Conservation (phyloP, 352 stramenopile species). For the Globisporangium canariense region DNA sequence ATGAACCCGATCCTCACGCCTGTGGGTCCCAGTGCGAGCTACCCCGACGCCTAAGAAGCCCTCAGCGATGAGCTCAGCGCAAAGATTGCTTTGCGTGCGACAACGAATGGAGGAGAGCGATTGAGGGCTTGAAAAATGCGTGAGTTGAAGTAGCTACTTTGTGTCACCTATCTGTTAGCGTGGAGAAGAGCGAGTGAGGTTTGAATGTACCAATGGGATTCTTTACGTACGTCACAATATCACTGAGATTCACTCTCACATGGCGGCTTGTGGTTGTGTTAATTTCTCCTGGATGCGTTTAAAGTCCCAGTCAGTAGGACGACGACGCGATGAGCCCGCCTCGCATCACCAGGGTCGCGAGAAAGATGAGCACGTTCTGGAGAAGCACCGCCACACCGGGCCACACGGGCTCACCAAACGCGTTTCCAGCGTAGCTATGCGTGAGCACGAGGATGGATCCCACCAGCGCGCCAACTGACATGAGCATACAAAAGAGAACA, state of each 20-base stretch:
- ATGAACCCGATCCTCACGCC: slow-evolving; percentile 9
- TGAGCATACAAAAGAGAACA: slow-evolving; percentile 47
- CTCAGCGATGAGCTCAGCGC: background rate
- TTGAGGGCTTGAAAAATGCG: no score
- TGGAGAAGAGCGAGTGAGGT: background rate
- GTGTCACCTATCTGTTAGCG: background rate
- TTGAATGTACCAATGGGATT: background rate
- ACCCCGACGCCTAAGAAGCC: slow-evolving; percentile 1
- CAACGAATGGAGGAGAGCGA: no score
- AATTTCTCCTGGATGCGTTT: no score
- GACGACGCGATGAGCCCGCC: slow-evolving; percentile 36
- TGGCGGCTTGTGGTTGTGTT: background rate
- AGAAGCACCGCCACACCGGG: slow-evolving; percentile 55
- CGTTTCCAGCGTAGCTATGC: slow-evolving; percentile 55
- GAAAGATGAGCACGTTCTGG: slow-evolving; percentile 58
- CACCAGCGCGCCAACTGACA: slow-evolving; percentile 37
- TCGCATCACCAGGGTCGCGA: slow-evolving; percentile 59
- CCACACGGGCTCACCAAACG: slow-evolving; percentile 52
- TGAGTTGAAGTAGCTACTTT: background rate
- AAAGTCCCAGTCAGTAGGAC: slow-evolving; percentile 4
- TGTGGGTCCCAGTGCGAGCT: background rate
- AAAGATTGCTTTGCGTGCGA: background rate
- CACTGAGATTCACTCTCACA: background rate
- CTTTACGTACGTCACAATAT: background rate
- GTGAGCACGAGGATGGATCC: slow-evolving; percentile 58